Evolutionary conservation across 2,329 filamentous ascomycete genomes (phyloP).

Genomic region (Penicillium sp.): DNA sequence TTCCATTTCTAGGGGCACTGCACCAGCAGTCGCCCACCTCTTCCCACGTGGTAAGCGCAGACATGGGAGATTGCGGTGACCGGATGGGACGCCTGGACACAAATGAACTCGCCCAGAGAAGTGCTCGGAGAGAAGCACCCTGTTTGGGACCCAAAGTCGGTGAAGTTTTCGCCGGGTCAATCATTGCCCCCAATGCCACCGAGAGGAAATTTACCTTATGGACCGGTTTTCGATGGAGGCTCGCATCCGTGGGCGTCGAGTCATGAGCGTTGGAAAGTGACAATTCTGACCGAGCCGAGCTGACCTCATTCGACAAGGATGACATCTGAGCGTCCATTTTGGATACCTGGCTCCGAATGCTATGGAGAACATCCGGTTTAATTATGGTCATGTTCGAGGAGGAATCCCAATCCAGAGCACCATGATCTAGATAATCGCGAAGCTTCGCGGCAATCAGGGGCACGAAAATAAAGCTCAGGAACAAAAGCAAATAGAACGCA

Average conservation of each 20-base stretch:
- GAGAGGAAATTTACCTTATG: constrained; percentile 71
- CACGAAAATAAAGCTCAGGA: constrained; percentile 11
- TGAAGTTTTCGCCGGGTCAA: constrained; percentile 62
- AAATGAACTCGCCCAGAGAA: constrained; percentile 4
- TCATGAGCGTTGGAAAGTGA: constrained; percentile 6
- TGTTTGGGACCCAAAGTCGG: constrained; percentile 44
- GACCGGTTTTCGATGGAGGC: constrained; percentile 11
- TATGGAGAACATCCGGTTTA: constrained; percentile 22
- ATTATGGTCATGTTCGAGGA: constrained; percentile 20
- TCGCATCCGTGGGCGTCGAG: constrained; percentile 19
- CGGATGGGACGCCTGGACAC: constrained; percentile 4
- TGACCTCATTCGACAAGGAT: constrained; percentile 29
- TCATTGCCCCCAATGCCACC: constrained; percentile 60
- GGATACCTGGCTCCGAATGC: constrained; percentile 25
- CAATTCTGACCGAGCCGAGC: constrained; percentile 23
- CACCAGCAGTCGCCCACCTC: constrained; percentile 90
- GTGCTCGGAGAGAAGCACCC: constrained; percentile 16
- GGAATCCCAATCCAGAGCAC: constrained; percentile 2
- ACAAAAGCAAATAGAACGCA: constrained; percentile 6
- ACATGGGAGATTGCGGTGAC: constrained; percentile 40
- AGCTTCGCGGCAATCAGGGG: constrained; percentile 14
- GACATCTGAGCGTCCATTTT: constrained; percentile 30
- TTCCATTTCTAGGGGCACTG: constrained; percentile 49
- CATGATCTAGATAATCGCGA: constrained; percentile 11
- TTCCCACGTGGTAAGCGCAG: constrained; percentile 67